Conservation (phyloP, 768 basidiomycete species). For the Leccinum arenicola region DNA sequence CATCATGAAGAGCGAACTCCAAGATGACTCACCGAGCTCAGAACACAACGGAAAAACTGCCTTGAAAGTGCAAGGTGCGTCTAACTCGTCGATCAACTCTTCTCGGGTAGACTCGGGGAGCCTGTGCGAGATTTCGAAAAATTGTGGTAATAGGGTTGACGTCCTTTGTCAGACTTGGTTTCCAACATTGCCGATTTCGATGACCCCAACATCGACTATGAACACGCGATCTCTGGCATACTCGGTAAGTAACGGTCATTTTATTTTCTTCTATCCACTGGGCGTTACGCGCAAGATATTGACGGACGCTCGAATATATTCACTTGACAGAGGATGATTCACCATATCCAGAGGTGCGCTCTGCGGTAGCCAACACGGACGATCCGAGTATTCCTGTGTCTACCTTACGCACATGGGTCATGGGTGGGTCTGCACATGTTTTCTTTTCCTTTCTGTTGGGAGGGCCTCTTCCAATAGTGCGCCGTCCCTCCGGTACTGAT, state of each 20-base stretch:
- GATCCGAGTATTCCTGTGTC: slow-evolving; percentile 61
- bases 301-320: background rate
- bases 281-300: background rate
- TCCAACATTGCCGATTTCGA: slow-evolving; percentile 25
- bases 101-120: background rate
- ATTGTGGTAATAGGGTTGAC: background rate
- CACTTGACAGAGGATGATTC: slow-evolving; percentile 61
- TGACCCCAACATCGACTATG: slow-evolving; percentile 36
- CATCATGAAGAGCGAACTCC: slow-evolving; percentile 13
- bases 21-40: background rate
- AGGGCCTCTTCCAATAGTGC: too few species aligned
- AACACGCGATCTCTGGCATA: slow-evolving; percentile 10
- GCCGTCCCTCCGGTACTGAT: background rate
- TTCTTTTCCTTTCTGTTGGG: too few species aligned
- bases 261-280: background rate
- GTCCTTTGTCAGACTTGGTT: background rate
- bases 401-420: slow-evolving; percentile 57
- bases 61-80: slow-evolving; percentile 3
- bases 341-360: slow-evolving; percentile 81
- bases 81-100: too few species aligned
- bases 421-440: slow-evolving; percentile 34
- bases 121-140: background rate
- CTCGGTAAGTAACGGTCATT: slow-evolving; percentile 13
- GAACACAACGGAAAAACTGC: slow-evolving; percentile 14
- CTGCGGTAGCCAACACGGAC: slow-evolving; percentile 72